Evolutionary conservation across 129 eudicot species (phyloP).

Genomic region (Centella asiatica): DNA sequence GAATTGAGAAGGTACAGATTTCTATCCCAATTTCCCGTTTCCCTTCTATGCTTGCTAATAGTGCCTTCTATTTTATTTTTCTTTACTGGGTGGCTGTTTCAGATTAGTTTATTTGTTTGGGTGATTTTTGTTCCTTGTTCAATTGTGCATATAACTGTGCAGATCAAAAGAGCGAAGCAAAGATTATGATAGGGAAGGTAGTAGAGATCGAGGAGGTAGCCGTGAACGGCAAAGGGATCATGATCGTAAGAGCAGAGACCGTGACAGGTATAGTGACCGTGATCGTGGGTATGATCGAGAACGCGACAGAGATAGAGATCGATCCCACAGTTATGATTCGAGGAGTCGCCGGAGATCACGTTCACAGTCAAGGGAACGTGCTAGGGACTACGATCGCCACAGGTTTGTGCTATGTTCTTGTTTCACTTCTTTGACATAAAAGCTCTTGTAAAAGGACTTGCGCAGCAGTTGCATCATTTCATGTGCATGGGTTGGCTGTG

Average conservation of each 20-base stretch:
- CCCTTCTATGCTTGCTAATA: background rate
- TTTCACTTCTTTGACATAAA: background rate
- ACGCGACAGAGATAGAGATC: conserved; percentile 63
- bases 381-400: conserved; percentile 78
- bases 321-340: conserved; percentile 56
- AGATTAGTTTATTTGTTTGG: background rate
- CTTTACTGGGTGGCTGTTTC: background rate
- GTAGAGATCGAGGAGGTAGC: conserved; percentile 59
- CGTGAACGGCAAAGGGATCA: conserved; percentile 55
- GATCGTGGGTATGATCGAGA: conserved; percentile 65
- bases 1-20: conserved; percentile 66
- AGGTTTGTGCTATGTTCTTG: conserved; percentile 27
- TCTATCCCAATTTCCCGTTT: background rate
- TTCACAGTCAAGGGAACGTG: conserved; percentile 72
- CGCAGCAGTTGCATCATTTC: too few relatives aligned
- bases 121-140: background rate
- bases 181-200: conserved; percentile 62
- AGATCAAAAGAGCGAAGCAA: conserved; percentile 79
- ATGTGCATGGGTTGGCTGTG: background rate
- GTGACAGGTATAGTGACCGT: conserved; percentile 63
- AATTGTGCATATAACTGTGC: background rate
- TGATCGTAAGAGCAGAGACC: conserved; percentile 79
- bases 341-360: conserved; percentile 83
- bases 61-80: background rate
- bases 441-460: background rate